Conservation (phyloP, 768 basidiomycete species). For the Hypsizygus marmoreus region DNA sequence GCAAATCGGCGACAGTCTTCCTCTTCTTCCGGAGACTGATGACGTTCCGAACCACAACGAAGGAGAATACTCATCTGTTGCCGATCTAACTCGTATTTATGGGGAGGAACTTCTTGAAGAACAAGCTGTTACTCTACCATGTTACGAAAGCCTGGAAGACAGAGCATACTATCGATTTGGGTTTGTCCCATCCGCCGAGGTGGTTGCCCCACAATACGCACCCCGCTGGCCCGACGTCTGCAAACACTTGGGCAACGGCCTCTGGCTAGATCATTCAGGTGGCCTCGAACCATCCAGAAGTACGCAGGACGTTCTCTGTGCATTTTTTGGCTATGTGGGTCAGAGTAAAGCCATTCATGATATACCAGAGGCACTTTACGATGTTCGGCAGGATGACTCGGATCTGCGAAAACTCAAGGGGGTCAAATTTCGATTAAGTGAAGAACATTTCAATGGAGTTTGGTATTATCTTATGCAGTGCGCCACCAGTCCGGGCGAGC, state of each 20-base stretch:
- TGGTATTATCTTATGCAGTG: no score
- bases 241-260: constrained; percentile 2
- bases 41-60: neutral
- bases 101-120: no score
- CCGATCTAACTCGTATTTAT: neutral
- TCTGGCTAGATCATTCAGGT: neutral
- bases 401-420: neutral
- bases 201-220: neutral
- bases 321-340: constrained; percentile 4
- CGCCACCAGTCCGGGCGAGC: neutral
- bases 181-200: neutral
- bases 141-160: neutral
- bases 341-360: neutral
- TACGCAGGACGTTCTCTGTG: neutral
- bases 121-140: no score
- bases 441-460: neutral
- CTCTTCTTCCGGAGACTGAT: neutral
- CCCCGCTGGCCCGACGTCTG: neutral
- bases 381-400: constrained; percentile 1
- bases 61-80: neutral
- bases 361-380: constrained; percentile 1
- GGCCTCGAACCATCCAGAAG: neutral
- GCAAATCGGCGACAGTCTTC: no score
- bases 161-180: neutral
- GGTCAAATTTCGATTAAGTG: neutral